Evolutionary conservation across 331 rosid genomes (phyloP).

Genomic region (Saraca asoca): DNA sequence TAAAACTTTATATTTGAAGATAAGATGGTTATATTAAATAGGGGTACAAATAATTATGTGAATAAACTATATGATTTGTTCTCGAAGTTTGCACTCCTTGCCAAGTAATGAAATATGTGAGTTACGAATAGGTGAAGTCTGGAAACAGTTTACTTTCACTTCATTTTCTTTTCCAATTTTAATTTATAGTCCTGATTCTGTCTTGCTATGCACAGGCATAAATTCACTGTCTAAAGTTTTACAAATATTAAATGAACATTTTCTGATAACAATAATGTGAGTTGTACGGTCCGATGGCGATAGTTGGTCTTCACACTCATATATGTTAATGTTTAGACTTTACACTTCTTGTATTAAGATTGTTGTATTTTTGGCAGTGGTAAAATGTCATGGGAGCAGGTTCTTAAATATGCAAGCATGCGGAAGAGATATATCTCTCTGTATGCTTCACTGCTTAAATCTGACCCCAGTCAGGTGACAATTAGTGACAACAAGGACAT

Average conservation of each 20-base stretch:
- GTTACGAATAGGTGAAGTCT: no score
- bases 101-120: no score
- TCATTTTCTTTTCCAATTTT: conserved; percentile 12
- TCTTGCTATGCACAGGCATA: not conserved
- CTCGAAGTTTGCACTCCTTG: no score
- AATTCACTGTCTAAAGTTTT: conserved; percentile 21
- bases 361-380: conserved; percentile 67
- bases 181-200: not conserved
- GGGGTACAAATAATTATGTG: no score
- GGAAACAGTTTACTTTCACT: no score
- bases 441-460: conserved; percentile 83
- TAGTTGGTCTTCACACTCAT: conserved; percentile 29
- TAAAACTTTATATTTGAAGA: no score
- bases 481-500: conserved; percentile 72
- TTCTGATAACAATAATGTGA: conserved; percentile 21
- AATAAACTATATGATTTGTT: no score
- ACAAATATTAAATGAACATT: conserved; percentile 9
- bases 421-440: conserved; percentile 81
- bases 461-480: conserved; percentile 72
- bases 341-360: conserved; percentile 33
- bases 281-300: conserved; percentile 16
- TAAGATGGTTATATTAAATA: no score
- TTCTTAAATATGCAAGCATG: conserved; percentile 77
- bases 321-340: conserved; percentile 11
- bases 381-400: conserved; percentile 93